Evolutionary conservation across 1,284 basidiomycete species (phyloP).

Genomic region (Veloboletus limbatus): DNA sequence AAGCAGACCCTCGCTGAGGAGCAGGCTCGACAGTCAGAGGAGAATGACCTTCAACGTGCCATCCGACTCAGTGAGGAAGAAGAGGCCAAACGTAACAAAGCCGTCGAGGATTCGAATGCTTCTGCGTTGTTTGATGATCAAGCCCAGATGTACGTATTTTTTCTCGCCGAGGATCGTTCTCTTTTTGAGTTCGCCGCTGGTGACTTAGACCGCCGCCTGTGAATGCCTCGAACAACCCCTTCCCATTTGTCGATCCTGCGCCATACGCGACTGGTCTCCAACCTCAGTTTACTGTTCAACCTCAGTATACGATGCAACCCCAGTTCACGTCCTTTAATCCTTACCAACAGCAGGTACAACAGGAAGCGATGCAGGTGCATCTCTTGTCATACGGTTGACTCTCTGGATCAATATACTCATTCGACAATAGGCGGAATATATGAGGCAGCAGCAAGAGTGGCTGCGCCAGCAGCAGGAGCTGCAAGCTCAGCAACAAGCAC

Average conservation of each 20-base stretch:
- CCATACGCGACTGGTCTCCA: slow-evolving; percentile 59
- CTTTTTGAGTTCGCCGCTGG: slow-evolving; percentile 7
- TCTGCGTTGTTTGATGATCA: slow-evolving; percentile 84
- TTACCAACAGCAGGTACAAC: slow-evolving; percentile 92
- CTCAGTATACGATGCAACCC: slow-evolving; percentile 62
- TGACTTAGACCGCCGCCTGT: slow-evolving; percentile 34
- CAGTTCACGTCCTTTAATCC: slow-evolving; percentile 92
- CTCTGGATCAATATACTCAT: slow-evolving; percentile 7
- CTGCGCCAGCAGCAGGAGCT: slow-evolving; percentile 46
- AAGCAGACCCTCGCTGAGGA: slow-evolving; percentile 79
- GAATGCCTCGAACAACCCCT: slow-evolving; percentile 46
- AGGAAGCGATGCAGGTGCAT: slow-evolving; percentile 68
- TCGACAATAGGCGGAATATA: slow-evolving; percentile 55
- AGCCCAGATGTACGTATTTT: slow-evolving; percentile 57
- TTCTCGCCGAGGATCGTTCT: neutral
- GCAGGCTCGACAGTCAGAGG: slow-evolving; percentile 61
- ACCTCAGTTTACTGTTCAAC: slow-evolving; percentile 71
- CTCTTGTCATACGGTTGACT: slow-evolving; percentile 1
- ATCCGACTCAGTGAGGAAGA: slow-evolving; percentile 87
- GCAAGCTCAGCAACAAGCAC: slow-evolving; percentile 39
- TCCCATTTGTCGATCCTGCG: slow-evolving; percentile 68
- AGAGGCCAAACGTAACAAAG: slow-evolving; percentile 66
- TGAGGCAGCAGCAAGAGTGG: slow-evolving; percentile 71
- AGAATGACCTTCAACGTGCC: slow-evolving; percentile 78
- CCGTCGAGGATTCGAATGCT: slow-evolving; percentile 75